These are phyloP conservation scores for Lycium barbarum DNA, from an alignment of 257 asterid genomes.

Conservation along the genomic window DNA sequence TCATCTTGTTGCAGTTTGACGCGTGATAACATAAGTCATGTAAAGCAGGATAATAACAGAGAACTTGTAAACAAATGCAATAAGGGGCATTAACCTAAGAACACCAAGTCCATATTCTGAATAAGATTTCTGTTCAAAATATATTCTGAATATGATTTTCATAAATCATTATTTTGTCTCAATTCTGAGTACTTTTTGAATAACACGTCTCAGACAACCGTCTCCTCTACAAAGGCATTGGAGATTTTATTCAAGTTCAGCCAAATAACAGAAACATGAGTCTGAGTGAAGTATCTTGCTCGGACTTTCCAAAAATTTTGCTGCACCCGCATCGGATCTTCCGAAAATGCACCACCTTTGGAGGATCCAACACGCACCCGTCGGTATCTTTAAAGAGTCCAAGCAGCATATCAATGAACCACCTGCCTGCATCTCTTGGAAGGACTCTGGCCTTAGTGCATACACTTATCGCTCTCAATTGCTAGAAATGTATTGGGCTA, in stretches of 20 bases:
- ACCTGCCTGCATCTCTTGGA: not conserved
- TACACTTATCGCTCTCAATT: not conserved
- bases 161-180: not conserved
- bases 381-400: not conserved
- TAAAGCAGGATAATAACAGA: not conserved
- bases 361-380: not conserved
- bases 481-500: slow-evolving; percentile 1
- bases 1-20: not conserved
- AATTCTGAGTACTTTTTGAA: not conserved
- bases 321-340: not conserved
- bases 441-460: not conserved
- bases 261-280: not conserved
- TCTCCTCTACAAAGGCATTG: not conserved
- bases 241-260: not conserved
- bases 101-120: not conserved
- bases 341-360: not conserved
- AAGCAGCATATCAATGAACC: not conserved
- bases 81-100: not conserved
- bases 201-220: not conserved
- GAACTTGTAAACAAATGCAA: not conserved
- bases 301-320: not conserved
- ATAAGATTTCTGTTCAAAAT: not conserved
- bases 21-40: not conserved
- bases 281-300: not conserved
- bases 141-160: not conserved